Conservation (phyloP, 352 stramenopile genomes). For the Globisporangium heterothallicum region DNA sequence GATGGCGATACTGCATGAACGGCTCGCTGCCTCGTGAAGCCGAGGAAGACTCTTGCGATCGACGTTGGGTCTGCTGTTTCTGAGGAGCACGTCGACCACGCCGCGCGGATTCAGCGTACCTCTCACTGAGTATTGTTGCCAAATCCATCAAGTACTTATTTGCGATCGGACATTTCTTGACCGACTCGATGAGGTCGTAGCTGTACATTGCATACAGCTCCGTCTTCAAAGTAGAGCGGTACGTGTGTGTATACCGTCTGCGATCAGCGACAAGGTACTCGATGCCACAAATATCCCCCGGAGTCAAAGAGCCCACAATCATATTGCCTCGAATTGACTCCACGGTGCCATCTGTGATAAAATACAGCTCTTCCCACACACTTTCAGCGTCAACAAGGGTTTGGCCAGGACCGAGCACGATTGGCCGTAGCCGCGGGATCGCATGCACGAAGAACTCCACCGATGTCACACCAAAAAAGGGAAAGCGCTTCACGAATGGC, state of each 20-base stretch:
- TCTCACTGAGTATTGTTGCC: slow-evolving; percentile 42
- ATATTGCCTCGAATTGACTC: slow-evolving; percentile 56
- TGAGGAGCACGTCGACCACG: slow-evolving; percentile 34
- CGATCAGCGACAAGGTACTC: slow-evolving; percentile 58
- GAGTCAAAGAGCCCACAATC: slow-evolving; percentile 47
- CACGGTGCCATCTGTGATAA: slow-evolving; percentile 49
- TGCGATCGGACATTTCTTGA: slow-evolving; percentile 58
- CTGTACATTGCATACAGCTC: slow-evolving; percentile 70
- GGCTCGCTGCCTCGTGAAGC: slow-evolving; percentile 16
- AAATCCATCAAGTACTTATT: slow-evolving; percentile 66
- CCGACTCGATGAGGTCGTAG: slow-evolving; percentile 42
- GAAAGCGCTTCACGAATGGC: slow-evolving; percentile 67
- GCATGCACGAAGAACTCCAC: slow-evolving; percentile 74
- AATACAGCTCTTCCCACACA: slow-evolving; percentile 81
- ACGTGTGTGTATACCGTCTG: slow-evolving; percentile 61
- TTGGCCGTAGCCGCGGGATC: slow-evolving; percentile 53
- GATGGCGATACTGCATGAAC: slow-evolving; percentile 63
- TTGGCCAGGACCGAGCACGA: slow-evolving; percentile 53
- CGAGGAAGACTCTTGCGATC: slow-evolving; percentile 12
- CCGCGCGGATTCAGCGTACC: slow-evolving; percentile 56
- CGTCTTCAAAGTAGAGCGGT: slow-evolving; percentile 53
- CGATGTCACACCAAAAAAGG: slow-evolving; percentile 67
- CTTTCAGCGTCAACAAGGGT: slow-evolving; percentile 69
- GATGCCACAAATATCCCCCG: slow-evolving; percentile 72
- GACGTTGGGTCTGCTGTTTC: slow-evolving; percentile 21